Evolutionary conservation across 2,329 filamentous ascomycete species (phyloP).

Genomic region (Colletotrichum karsti): DNA sequence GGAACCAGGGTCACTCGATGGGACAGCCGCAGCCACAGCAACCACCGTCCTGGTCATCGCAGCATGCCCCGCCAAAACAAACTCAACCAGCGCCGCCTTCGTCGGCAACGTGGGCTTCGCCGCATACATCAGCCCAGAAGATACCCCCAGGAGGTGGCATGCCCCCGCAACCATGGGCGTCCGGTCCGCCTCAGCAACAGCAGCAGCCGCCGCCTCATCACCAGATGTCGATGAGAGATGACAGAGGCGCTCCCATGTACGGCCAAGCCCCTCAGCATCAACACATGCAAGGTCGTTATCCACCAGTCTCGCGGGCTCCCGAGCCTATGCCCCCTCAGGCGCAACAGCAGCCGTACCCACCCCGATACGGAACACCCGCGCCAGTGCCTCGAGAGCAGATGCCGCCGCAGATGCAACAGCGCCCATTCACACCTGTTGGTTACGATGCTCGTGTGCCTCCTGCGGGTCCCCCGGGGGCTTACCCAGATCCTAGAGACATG

Average conservation of each 20-base stretch:
- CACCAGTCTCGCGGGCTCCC: slow-evolving; percentile 48
- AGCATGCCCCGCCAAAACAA: slow-evolving; percentile 43
- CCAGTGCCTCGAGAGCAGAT: slow-evolving; percentile 48
- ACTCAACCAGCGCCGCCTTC: slow-evolving; percentile 33
- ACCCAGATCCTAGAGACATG: slow-evolving; percentile 40
- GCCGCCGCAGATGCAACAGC: slow-evolving; percentile 49
- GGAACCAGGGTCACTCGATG: slow-evolving; percentile 34
- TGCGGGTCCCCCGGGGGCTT: slow-evolving; percentile 41
- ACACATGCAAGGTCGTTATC: slow-evolving; percentile 49
- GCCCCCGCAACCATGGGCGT: slow-evolving; percentile 43
- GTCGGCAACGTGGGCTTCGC: slow-evolving; percentile 45
- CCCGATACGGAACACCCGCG: slow-evolving; percentile 53
- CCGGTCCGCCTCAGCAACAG: slow-evolving; percentile 34
- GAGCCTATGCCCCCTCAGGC: slow-evolving; percentile 51
- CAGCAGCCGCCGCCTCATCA: slow-evolving; percentile 28
- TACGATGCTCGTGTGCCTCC: slow-evolving; percentile 53
- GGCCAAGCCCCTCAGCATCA: slow-evolving; percentile 35
- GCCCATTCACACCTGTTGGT: slow-evolving; percentile 55
- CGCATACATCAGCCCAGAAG: slow-evolving; percentile 46
- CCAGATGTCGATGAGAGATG: slow-evolving; percentile 43
- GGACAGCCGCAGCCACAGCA: slow-evolving; percentile 36
- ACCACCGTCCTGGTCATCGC: slow-evolving; percentile 41
- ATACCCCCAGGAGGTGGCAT: slow-evolving; percentile 42
- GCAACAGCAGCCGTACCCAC: slow-evolving; percentile 42
- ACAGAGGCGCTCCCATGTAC: slow-evolving; percentile 47